Base-by-base conservation (phyloP, 805 yeast genomes). In the Starmerella asiatica region DNA sequence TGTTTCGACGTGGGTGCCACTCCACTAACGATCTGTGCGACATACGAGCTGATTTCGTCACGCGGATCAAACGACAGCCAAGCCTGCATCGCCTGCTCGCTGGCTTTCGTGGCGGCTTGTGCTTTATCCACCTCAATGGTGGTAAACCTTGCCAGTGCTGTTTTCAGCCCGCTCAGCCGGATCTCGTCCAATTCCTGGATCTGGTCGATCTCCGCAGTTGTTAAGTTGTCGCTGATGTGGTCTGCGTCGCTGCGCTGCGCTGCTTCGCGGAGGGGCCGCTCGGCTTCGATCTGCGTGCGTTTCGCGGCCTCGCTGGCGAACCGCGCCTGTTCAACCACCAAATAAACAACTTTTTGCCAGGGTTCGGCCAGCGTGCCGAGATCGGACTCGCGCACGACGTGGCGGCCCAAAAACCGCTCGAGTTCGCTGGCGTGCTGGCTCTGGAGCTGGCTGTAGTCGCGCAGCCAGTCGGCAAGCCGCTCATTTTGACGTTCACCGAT, bases 61-160 rank as follows among this genome's bases (percentile, higher is more conserved):
- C 64, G 61, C 8, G 83, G 79, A 40, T 69, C 73, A 47, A 76
- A 76, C 32, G 70, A 71, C 53, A 85, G 65, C 37, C 79, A 66
- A 46, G 73, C 72, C 46, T 76, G 76, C 55, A 80, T 64, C 5
- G 81, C 73, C 34, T 61, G 61, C 60, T 85, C 94, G 54, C 75
- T 71, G 20, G 65, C 61, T 29, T 60, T 57, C 12, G 69, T 63
- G 29, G 64, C 61, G 27, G 57, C 57, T 46, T 65, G 67, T 23
- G 74, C 53, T 34, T 64, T 63, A 53, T 78, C 84, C 33, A 69
- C 67, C 41, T 68, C 62, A 31, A 75, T 70, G 14, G 83, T 72
- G 56, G 75, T 72, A 53, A 74, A 77, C 53, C 75, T 75, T 36
- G 76, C 64, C 40, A 86, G 65, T 40, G 76, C 68, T 39, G 75